A percentile compares a stretch with the other conserved stretches of the same genome.
Conservation (phyloP, 1,284 basidiomycete species). For the Leccinum holopus region DNA sequence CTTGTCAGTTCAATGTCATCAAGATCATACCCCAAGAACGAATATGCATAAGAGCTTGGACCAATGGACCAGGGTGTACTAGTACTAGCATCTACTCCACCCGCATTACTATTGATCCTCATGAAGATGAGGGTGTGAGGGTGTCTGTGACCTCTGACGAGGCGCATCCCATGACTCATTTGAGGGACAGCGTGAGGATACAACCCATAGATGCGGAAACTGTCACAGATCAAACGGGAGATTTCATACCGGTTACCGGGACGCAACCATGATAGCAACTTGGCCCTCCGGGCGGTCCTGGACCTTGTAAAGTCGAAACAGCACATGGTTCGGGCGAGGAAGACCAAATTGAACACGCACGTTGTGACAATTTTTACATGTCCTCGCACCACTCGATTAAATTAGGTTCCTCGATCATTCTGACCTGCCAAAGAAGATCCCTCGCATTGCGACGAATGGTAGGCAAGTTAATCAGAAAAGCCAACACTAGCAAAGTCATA, state of each 20-base stretch:
- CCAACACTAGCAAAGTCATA: too few species aligned
- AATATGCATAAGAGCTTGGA: slow-evolving; percentile 22
- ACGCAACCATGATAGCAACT: neutral
- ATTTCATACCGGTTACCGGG: neutral
- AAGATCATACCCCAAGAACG: slow-evolving; percentile 23
- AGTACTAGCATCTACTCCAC: slow-evolving; percentile 1
- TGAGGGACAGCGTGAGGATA: neutral
- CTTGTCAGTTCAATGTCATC: slow-evolving; percentile 7
- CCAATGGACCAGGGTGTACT: slow-evolving; percentile 13
- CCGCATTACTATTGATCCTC: neutral
- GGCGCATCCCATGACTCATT: neutral
- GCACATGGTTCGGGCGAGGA: too few species aligned
- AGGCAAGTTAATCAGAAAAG: too few species aligned
- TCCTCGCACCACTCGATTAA: too few species aligned
- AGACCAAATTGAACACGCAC: too few species aligned
- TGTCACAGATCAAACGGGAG: neutral
- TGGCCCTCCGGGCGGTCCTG: too few species aligned
- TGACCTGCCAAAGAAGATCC: too few species aligned
- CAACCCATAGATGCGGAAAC: neutral
- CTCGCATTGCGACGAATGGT: too few species aligned
- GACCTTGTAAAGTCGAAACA: too few species aligned
- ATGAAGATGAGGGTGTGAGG: neutral
- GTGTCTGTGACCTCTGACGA: neutral
- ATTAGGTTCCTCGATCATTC: too few species aligned
- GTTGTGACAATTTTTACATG: too few species aligned